These are phyloP conservation scores for Pseudopediastrum boryanum DNA, from an alignment of 139 green algal species.

Conservation along the genomic window DNA sequence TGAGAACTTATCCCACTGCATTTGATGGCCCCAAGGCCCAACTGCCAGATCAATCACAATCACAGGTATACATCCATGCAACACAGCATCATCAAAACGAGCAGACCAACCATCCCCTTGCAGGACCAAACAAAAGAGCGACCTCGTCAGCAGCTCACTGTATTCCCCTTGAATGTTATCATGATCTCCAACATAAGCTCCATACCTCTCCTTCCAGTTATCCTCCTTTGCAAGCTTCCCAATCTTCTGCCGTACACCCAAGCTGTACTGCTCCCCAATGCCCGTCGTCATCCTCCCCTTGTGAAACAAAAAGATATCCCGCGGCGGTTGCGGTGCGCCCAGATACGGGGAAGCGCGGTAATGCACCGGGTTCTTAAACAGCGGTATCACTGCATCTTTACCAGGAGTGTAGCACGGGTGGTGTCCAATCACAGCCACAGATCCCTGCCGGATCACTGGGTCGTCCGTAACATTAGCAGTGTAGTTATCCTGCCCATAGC, in stretches of 20 bases:
- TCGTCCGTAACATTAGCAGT: slow-evolving; percentile 17
- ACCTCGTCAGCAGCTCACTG: slow-evolving; percentile 38
- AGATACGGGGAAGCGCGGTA: slow-evolving; percentile 24
- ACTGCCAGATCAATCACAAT: slow-evolving; percentile 49
- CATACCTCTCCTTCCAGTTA: slow-evolving; percentile 17
- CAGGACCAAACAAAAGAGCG: slow-evolving; percentile 60
- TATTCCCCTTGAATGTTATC: slow-evolving; percentile 33
- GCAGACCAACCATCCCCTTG: slow-evolving; percentile 67
- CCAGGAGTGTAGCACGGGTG: slow-evolving; percentile 56
- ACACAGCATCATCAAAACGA: slow-evolving; percentile 64
- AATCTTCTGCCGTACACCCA: slow-evolving; percentile 47
- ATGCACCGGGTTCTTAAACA: slow-evolving; percentile 43
- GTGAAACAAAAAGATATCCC: no score
- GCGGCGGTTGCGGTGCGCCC: slow-evolving; percentile 5
- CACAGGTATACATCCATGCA: slow-evolving; percentile 81
- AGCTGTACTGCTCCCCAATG: no score
- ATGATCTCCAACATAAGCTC: slow-evolving; percentile 16
- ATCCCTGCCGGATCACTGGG: slow-evolving; percentile 29
- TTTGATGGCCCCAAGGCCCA: slow-evolving; percentile 24
- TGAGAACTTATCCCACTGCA: not conserved
- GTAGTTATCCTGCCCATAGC: slow-evolving; percentile 21
- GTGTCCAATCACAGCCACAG: slow-evolving; percentile 14
- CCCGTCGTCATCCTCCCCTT: no score
- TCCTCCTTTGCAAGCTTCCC: not conserved
- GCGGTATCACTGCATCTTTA: slow-evolving; percentile 65